Evolutionary conservation across 2,329 filamentous ascomycete genomes (phyloP).

Genomic region (Pezicula carpinea): DNA sequence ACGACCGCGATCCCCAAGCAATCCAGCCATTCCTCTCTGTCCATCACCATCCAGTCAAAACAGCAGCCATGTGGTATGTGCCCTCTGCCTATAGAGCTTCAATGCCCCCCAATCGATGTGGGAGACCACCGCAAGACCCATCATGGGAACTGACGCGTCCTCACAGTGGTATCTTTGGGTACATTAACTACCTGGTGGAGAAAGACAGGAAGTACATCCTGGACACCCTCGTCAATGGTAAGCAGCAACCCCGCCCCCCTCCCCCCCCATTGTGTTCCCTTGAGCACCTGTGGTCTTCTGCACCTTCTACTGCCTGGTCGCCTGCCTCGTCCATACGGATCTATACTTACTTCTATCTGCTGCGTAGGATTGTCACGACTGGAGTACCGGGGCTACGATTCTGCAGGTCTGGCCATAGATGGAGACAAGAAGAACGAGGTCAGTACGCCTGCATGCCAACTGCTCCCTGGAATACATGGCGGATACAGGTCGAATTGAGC

Average conservation of each 20-base stretch:
- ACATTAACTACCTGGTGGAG: constrained; percentile 98
- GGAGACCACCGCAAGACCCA: too few species aligned
- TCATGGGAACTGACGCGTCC: constrained; percentile 8
- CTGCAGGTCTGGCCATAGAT: constrained; percentile 90
- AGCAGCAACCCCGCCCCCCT: constrained; percentile 29
- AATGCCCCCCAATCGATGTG: too few species aligned
- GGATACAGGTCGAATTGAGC: constrained; percentile 10
- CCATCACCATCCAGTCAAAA: too few species aligned
- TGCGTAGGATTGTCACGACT: constrained; percentile 81
- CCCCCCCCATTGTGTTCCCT: neutral
- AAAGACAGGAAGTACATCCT: constrained; percentile 97
- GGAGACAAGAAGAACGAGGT: constrained; percentile 96
- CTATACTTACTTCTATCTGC: neutral
- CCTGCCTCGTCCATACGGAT: neutral
- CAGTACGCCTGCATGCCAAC: neutral
- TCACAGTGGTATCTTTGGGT: constrained; percentile 86
- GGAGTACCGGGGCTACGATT: constrained; percentile 98
- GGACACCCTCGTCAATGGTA: constrained; percentile 93
- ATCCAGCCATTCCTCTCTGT: too few species aligned
- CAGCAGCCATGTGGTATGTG: too few species aligned
- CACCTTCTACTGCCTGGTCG: neutral
- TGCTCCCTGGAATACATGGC: neutral
- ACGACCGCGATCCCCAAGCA: too few species aligned
- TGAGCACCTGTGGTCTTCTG: neutral
- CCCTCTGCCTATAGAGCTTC: too few species aligned